Base-by-base conservation (phyloP, 2,329 filamentous ascomycete genomes). In the Colletotrichum nymphaeae region DNA sequence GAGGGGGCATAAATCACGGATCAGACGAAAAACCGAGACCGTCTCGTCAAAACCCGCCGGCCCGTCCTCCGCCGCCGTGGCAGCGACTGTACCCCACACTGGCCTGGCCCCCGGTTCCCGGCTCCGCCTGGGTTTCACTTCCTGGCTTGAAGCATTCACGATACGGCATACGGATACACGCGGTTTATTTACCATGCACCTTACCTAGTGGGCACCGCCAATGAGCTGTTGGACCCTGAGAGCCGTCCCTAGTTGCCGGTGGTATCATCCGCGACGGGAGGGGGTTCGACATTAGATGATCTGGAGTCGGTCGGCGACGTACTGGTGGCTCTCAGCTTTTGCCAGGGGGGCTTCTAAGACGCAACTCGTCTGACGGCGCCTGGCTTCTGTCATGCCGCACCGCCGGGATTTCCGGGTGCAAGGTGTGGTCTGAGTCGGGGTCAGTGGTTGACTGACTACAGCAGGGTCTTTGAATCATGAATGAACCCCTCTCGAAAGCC, bases 1-100 rank as follows among this genome's bases (percentile, higher is more conserved):
- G 66, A 69, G 59, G 67, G 52, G 24, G 70, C 70, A 72, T 72
- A 55, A 64, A 69, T 42, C 42, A 72, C 55, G 59, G 66, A 72
- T 60, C 28, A 64, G 53, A 69, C 59, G 32, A 59, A 46, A 69
- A 26, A 7, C 69, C 69, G 64, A 72, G 57, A n/a, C 58, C 37
- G 59, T 52, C 11, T 5, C 19, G 35, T 16, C 32, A 30, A 37
- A 14, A 42, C 55, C 42, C 37, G 14, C 37, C 58, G 53, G 65
- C 69, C 58, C 42, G 58, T 22, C 30, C 66, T 55, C 35, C 57
- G 57, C 22, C n/a, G 57, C 58, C 52, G 58, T 37, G 58, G 16
- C 26, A 37, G 32, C 37, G 11, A 52, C 11, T 1, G 6, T 22
- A 28, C 67, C 42, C 63, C 67, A 46, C 67, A 42, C 26, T 59